Evolutionary conservation across 345 rosid species (phyloP), one percentile per base, ranked within the genome.

Genomic region (Camelina sativa): DNA sequence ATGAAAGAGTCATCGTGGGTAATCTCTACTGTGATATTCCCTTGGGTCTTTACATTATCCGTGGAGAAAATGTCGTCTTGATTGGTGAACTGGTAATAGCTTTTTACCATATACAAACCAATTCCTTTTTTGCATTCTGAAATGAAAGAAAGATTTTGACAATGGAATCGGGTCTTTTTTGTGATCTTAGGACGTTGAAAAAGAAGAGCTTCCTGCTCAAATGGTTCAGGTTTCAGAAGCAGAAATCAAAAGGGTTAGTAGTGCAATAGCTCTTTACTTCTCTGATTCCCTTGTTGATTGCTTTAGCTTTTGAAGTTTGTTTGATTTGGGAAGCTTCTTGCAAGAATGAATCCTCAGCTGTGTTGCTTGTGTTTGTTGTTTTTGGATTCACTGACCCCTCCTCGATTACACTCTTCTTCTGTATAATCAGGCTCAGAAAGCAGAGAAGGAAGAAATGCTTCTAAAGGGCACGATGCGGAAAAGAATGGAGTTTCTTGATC

Each of bases 11-110:
- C 56, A 89, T 95, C 52, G 97, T 91, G 40, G 97, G 96, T 37
- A 87, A 89, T 17, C 85, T 90, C 72, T 92, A 88, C 51, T 94
- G 96, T 38, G 96, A 94, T 74, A 88, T 92, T 48, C 97, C 95
- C 44, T 86, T 92, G 65, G 99, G 97, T 81, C 82, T 92, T 30
- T 90, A 92, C 63, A 85, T 94, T 34, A 91, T 94, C 68, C 95
- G 97, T 63, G 97, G 96, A 17, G 97, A 91, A 80, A 94, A 94
- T 85, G 96, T 88, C 61, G 97, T 90, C 77, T 81, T 91, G 69
- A 87, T 92, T 47, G 97, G 98, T 60, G 97, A 94, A 83, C 74
- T 94, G 91, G 98, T 94, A 28, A 91, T n/a, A 76, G 59, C 59
- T 32, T 34, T 28, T 35, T 11, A 46, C 56, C 37, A 13, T 4